Conservation (phyloP, 2,329 filamentous ascomycete genomes). For the Trichoderma guizhouense region DNA sequence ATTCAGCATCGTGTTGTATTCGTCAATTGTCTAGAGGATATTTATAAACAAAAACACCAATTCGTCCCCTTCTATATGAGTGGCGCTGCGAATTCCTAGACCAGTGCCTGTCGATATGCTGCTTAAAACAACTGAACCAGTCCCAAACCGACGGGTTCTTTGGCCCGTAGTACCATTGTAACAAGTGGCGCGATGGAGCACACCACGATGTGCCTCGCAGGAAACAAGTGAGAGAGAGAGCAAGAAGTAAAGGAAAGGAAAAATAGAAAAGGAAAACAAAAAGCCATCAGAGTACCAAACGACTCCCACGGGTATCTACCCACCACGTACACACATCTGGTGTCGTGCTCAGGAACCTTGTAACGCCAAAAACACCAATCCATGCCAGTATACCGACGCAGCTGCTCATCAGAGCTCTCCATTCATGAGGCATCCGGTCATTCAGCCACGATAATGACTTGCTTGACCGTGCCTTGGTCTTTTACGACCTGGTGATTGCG, state of each 20-base stretch:
- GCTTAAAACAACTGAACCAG: neutral
- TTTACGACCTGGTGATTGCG: slow-evolving; percentile 32
- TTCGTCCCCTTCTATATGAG: neutral
- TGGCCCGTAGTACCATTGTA: neutral
- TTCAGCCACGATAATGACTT: slow-evolving; percentile 6
- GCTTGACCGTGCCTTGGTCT: slow-evolving; percentile 27
- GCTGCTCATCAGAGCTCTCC: neutral
- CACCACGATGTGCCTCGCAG: neutral
- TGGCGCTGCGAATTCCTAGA: neutral
- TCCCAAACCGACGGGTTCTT: neutral
- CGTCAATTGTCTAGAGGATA: neutral
- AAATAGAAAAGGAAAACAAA: neutral
- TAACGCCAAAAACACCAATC: slow-evolving; percentile 16
- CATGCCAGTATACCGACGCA: slow-evolving; percentile 9
- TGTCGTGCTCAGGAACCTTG: slow-evolving; percentile 1
- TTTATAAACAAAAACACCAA: neutral
- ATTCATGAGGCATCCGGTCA: neutral
- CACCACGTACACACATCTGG: slow-evolving; percentile 1
- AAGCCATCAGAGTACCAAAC: neutral
- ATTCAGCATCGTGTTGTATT: neutral
- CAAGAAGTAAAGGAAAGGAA: neutral
- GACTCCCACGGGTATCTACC: slow-evolving; percentile 15
- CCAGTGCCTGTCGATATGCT: neutral
- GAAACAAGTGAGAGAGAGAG: neutral
- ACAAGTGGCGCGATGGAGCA: neutral